These are phyloP conservation scores for Lasiosphaeria hispida DNA, from an alignment of 495 filamentous ascomycete genomes.

Conservation along the genomic window DNA sequence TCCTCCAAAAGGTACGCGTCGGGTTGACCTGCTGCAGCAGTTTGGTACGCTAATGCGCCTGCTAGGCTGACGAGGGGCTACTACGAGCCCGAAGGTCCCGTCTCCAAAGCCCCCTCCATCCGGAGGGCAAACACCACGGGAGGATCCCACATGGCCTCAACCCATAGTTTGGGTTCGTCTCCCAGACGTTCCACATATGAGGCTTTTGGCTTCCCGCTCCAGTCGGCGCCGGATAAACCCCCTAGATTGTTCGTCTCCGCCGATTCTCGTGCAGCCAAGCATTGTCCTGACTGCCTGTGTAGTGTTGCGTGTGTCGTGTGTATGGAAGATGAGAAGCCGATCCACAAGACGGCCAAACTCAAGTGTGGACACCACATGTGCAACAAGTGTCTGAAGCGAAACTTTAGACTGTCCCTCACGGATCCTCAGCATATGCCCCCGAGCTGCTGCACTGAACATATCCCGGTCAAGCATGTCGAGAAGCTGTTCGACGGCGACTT, in stretches of 20 bases:
- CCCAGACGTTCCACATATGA: slow-evolving; percentile 36
- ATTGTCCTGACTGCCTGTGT: slow-evolving; percentile 20
- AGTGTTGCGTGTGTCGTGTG: slow-evolving; percentile 71
- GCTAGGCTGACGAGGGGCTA: slow-evolving; percentile 32
- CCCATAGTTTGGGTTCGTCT: slow-evolving; percentile 40
- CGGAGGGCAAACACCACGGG: slow-evolving; percentile 36
- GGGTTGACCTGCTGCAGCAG: background rate
- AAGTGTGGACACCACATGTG: slow-evolving; percentile 79
- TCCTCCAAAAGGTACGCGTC: slow-evolving; percentile 37
- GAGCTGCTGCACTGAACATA: slow-evolving; percentile 69
- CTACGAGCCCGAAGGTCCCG: slow-evolving; percentile 37
- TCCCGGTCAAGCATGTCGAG: slow-evolving; percentile 73
- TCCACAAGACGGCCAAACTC: slow-evolving; percentile 62
- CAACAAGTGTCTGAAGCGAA: slow-evolving; percentile 64
- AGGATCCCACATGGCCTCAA: slow-evolving; percentile 35
- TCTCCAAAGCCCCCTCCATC: slow-evolving; percentile 25
- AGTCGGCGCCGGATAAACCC: slow-evolving; percentile 28
- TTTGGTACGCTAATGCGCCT: slow-evolving; percentile 19
- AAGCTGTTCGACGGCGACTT: slow-evolving; percentile 67
- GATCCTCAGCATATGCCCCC: slow-evolving; percentile 81
- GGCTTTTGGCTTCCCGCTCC: slow-evolving; percentile 32
- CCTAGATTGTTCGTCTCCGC: slow-evolving; percentile 34
- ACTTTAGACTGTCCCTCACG: slow-evolving; percentile 68
- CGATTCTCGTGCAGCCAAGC: background rate
- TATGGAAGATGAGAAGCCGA: slow-evolving; percentile 58